Percentiles rank a stretch among this genome's conserved stretches.
Conservation (phyloP, 75 land plant genomes). For the Chamaecyparis obtusa region DNA sequence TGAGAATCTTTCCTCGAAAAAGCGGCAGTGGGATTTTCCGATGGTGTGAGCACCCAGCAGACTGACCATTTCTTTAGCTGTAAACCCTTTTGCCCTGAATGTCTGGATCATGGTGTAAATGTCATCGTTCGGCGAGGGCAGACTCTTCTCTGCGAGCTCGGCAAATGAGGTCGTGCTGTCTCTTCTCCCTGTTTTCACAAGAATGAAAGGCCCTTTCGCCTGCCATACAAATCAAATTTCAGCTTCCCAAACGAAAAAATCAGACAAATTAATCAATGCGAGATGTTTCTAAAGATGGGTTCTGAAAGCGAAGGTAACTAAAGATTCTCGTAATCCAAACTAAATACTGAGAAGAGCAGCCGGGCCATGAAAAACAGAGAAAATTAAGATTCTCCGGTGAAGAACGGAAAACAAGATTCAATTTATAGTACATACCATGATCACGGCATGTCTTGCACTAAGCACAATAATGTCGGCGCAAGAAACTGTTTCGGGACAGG, state of each 20-base stretch:
- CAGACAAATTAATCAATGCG: too few species aligned
- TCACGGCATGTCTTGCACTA: slow-evolving; percentile 15
- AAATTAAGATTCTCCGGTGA: too few species aligned
- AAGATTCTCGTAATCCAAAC: too few species aligned
- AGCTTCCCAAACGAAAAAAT: too few species aligned
- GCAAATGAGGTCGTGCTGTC: background rate
- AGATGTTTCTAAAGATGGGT: too few species aligned
- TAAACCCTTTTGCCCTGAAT: background rate
- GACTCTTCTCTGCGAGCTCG: background rate
- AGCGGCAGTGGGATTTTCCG: background rate
- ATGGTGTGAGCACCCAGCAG: background rate
- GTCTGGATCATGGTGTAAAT: background rate
- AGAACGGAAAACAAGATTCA: too few species aligned
- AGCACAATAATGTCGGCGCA: slow-evolving; percentile 20
- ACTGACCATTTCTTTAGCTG: background rate
- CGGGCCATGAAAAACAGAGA: too few species aligned
- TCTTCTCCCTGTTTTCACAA: background rate
- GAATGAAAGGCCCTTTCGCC: background rate
- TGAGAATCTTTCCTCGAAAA: background rate
- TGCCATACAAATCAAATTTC: background rate
- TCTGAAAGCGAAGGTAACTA: too few species aligned
- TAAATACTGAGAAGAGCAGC: too few species aligned
- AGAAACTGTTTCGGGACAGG: slow-evolving; percentile 17
- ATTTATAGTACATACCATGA: background rate
- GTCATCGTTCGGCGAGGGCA: background rate